A percentile compares a stretch with the other conserved stretches of the same genome.
Conservation (phyloP, 2,329 filamentous ascomycete genomes). For the Hawksworthiomyces lignivorus region DNA sequence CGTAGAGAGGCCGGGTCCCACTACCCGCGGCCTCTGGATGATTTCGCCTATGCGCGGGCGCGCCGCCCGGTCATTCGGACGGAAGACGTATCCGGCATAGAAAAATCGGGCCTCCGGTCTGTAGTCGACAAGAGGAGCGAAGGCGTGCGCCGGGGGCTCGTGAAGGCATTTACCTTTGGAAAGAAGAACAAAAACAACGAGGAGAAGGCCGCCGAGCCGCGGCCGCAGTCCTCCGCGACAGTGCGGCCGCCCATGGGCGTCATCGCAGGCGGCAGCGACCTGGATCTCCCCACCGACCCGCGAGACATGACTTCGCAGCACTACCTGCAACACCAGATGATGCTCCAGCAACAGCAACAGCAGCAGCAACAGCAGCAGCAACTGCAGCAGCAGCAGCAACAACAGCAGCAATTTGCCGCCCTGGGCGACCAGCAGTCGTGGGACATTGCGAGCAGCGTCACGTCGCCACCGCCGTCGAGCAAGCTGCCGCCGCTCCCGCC, state of each 20-base stretch:
- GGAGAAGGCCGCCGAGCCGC: conserved; percentile 19
- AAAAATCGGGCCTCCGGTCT: conserved; percentile 45
- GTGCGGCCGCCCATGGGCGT: conserved; percentile 22
- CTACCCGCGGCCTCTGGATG: conserved; percentile 28
- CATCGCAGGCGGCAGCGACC: conserved; percentile 12
- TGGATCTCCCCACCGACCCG: conserved; percentile 15
- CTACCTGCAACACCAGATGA: conserved; percentile 7
- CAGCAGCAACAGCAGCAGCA: background rate
- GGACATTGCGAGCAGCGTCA: conserved; percentile 15
- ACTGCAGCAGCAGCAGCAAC: conserved; percentile 2
- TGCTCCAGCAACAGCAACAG: conserved; percentile 6
- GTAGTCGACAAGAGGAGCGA: conserved; percentile 49
- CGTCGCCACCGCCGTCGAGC: conserved; percentile 33
- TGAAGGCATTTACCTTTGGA: conserved; percentile 46
- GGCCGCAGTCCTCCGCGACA: conserved; percentile 31
- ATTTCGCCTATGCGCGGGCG: conserved; percentile 36
- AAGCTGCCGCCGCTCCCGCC: conserved; percentile 37
- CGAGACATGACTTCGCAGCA: conserved; percentile 10
- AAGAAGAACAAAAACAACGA: conserved; percentile 32
- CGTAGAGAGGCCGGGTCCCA: conserved; percentile 20
- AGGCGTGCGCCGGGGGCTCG: conserved; percentile 44
- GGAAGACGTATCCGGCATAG: conserved; percentile 46
- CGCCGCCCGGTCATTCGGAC: conserved; percentile 37
- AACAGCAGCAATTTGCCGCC: conserved; percentile 1
- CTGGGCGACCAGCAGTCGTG: conserved; percentile 16